Evolutionary conservation across 441 rosid genomes (phyloP).

Genomic region (Isatis lusitanica): DNA sequence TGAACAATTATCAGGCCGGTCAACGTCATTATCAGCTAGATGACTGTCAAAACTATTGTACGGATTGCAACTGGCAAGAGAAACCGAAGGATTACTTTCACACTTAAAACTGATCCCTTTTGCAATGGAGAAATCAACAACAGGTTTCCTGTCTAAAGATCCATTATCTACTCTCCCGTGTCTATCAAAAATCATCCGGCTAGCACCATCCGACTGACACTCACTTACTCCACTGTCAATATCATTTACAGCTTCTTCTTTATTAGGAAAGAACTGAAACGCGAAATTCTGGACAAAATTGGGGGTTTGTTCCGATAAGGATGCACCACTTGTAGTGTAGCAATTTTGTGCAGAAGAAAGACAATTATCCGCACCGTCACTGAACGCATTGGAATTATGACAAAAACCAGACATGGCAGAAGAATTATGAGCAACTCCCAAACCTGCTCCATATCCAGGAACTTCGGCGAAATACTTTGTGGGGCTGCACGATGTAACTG

Average conservation of each 20-base stretch:
- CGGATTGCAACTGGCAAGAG: constrained; percentile 31
- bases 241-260: constrained; percentile 41
- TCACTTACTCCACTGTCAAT: constrained; percentile 46
- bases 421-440: constrained; percentile 38
- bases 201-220: constrained; percentile 42
- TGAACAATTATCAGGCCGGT: constrained; percentile 42
- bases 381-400: constrained; percentile 42
- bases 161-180: constrained; percentile 37
- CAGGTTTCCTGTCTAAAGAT: constrained; percentile 38
- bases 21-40: constrained; percentile 31
- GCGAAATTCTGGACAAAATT: constrained; percentile 26
- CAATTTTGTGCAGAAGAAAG: constrained; percentile 38
- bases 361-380: constrained; percentile 39
- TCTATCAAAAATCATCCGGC: constrained; percentile 40
- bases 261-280: constrained; percentile 39
- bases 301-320: constrained; percentile 35
- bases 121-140: constrained; percentile 39
- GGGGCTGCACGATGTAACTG: constrained; percentile 45
- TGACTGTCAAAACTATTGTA: constrained; percentile 35
- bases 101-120: constrained; percentile 38
- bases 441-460: constrained; percentile 34
- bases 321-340: constrained; percentile 35
- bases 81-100: constrained; percentile 40
- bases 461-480: constrained; percentile 26
- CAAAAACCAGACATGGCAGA: constrained; percentile 43